Evolutionary conservation across 495 filamentous ascomycete species (phyloP).

Genomic region (Lasiosphaeria ovina): DNA sequence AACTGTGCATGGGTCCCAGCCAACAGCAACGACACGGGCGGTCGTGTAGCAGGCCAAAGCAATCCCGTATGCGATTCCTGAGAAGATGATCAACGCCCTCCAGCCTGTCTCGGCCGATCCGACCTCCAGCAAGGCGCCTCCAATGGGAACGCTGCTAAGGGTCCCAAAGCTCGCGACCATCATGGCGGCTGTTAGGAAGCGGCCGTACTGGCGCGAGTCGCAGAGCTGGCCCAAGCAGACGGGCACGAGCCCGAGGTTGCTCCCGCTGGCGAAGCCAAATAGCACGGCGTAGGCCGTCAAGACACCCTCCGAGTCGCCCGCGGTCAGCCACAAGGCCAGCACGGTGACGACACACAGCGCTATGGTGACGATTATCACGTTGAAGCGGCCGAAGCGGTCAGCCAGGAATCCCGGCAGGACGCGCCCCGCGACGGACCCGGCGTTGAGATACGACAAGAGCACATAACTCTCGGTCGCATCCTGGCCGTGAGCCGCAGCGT

Average conservation of each 20-base stretch:
- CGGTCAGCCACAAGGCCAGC: constrained; percentile 80
- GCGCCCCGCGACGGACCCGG: constrained; percentile 61
- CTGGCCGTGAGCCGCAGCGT: constrained; percentile 48
- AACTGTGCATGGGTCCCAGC: constrained; percentile 56
- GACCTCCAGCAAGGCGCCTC: constrained; percentile 63
- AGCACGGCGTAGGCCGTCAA: constrained; percentile 70
- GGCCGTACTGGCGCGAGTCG: constrained; percentile 78
- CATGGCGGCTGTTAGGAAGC: constrained; percentile 83
- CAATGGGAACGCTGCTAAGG: constrained; percentile 85
- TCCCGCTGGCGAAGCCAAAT: constrained; percentile 84
- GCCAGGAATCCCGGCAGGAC: constrained; percentile 68
- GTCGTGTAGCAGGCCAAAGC: constrained; percentile 60
- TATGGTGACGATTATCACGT: constrained; percentile 54
- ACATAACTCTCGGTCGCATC: constrained; percentile 60
- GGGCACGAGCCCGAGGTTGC: constrained; percentile 79
- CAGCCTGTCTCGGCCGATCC: constrained; percentile 44
- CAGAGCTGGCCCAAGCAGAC: constrained; percentile 92
- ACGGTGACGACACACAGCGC: constrained; percentile 64
- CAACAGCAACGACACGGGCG: constrained; percentile 64
- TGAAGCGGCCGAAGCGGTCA: constrained; percentile 58
- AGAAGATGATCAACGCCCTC: constrained; percentile 67
- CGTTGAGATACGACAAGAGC: constrained; percentile 57
- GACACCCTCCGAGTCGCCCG: constrained; percentile 54
- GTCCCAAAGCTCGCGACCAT: constrained; percentile 87
- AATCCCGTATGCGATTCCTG: constrained; percentile 59